phyloP scores from a whole-genome alignment of 345 rosid genomes.

The Sisymbrium altissimum region DNA sequence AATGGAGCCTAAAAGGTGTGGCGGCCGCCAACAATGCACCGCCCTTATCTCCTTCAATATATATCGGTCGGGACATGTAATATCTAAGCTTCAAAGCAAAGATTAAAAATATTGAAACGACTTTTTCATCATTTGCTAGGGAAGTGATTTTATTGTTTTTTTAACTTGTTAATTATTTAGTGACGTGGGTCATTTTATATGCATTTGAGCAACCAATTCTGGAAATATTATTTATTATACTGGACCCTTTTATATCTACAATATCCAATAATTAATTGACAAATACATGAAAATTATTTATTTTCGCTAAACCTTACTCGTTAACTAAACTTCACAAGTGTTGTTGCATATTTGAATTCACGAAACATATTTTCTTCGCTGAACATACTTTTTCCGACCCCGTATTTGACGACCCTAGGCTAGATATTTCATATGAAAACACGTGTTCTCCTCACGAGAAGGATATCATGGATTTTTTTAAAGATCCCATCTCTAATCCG shows the following conservation, averaged over 20 bases:
- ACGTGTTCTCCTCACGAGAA: too few relatives aligned
- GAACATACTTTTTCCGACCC: too few relatives aligned
- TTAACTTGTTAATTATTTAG: neutral
- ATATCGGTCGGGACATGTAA: slow-evolving; percentile 16
- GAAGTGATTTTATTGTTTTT: slow-evolving; percentile 4
- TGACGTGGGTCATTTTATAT: neutral
- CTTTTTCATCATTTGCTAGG: slow-evolving; percentile 7
- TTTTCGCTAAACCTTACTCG: neutral
- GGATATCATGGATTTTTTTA: too few relatives aligned
- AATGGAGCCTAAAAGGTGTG: neutral
- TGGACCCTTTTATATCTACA: neutral
- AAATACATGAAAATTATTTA: neutral
- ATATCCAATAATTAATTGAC: neutral
- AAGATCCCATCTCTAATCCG: too few relatives aligned
- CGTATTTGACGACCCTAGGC: too few relatives aligned
- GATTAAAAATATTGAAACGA: neutral
- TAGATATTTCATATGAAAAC: neutral
- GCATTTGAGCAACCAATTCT: neutral
- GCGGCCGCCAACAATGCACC: slow-evolving; percentile 26
- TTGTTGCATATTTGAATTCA: too few relatives aligned
- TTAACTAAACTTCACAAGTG: neutral
- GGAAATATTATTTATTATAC: neutral
- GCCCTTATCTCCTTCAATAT: slow-evolving; percentile 12
- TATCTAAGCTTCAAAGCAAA: slow-evolving; percentile 17
- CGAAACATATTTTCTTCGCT: too few relatives aligned